Percentiles rank a stretch among this genome's conserved stretches.
These are phyloP conservation scores for Tricholoma matsutake DNA, from an alignment of 768 basidiomycete genomes.

Conservation along the genomic window DNA sequence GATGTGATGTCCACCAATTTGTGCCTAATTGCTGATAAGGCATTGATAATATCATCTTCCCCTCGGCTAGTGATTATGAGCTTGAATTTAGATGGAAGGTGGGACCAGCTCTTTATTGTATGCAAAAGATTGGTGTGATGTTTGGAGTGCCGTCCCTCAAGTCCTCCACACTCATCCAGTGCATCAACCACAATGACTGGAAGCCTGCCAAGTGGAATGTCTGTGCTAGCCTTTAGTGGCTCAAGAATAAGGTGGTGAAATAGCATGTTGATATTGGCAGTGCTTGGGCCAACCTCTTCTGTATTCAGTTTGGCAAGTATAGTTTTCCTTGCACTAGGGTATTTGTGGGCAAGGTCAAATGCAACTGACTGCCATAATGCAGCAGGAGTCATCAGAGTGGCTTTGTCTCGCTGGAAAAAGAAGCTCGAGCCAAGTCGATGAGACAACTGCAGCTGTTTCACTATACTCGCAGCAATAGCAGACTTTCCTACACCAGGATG, in stretches of 20 bases:
- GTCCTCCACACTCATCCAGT: constrained; percentile 27
- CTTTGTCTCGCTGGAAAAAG: constrained; percentile 14
- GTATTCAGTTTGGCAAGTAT: constrained; percentile 14
- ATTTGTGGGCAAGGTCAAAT: constrained; percentile 16
- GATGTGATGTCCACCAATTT: constrained; percentile 14
- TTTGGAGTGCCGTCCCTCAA: constrained; percentile 7
- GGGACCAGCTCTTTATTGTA: constrained; percentile 19
- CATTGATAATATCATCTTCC: constrained; percentile 12
- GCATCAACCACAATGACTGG: constrained; percentile 28
- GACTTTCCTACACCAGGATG: constrained; percentile 24
- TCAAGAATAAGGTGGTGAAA: constrained; percentile 20
- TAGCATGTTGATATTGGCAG: constrained; percentile 9
- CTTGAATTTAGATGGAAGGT: constrained; percentile 18
- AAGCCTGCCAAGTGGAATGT: constrained; percentile 4
- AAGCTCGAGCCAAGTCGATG: constrained; percentile 13
- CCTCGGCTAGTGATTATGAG: constrained; percentile 24
- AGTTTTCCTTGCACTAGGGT: constrained; percentile 9
- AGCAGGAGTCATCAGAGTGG: constrained; percentile 6
- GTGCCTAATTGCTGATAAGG: constrained; percentile 11
- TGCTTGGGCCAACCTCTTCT: constrained; percentile 12
- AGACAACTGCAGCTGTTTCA: background rate
- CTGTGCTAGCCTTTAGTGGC: constrained; percentile 10
- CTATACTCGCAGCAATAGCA: constrained; percentile 14
- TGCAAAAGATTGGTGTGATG: constrained; percentile 18
- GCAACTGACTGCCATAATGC: constrained; percentile 18